Percentiles rank a stretch among this genome's conserved stretches.
phyloP scores from a whole-genome alignment of 306 rosid species.

The Vachellia collinsii region DNA sequence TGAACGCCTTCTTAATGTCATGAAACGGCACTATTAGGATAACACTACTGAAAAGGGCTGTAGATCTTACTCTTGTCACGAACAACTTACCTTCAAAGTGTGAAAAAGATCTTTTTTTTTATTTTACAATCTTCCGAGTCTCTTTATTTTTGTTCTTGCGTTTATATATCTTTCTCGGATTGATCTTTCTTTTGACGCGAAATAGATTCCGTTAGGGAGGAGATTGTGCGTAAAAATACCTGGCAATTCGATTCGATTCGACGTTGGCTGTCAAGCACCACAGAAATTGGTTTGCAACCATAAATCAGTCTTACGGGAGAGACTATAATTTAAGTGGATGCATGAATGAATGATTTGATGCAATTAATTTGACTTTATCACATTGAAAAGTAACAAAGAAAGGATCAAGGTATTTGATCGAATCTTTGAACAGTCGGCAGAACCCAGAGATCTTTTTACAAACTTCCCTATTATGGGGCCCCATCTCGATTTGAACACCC shows the following conservation, averaged over 20 bases:
- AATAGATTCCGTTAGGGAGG: neutral
- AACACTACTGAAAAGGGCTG: neutral
- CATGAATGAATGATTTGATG: neutral
- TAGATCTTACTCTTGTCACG: neutral
- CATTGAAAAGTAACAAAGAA: neutral
- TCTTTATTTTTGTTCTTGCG: neutral
- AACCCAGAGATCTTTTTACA: neutral
- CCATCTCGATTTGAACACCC: neutral
- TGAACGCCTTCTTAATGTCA: neutral
- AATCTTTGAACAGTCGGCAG: neutral
- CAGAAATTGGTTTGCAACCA: neutral
- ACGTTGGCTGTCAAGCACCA: slow-evolving; percentile 1
- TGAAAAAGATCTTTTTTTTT: neutral
- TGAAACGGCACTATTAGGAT: neutral
- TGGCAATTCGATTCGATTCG: neutral
- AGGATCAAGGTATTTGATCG: neutral
- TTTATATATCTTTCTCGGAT: neutral
- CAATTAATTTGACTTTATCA: neutral
- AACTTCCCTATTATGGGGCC: neutral
- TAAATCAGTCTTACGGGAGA: neutral
- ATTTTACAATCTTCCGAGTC: neutral
- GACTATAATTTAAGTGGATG: neutral
- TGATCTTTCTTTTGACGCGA: neutral
- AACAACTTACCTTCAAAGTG: neutral
- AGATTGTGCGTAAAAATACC: neutral